A percentile compares a stretch with the other conserved stretches of the same genome.
phyloP scores from a whole-genome alignment of 2,329 filamentous ascomycete genomes.

The Phyllosticta citribraziliensis region DNA sequence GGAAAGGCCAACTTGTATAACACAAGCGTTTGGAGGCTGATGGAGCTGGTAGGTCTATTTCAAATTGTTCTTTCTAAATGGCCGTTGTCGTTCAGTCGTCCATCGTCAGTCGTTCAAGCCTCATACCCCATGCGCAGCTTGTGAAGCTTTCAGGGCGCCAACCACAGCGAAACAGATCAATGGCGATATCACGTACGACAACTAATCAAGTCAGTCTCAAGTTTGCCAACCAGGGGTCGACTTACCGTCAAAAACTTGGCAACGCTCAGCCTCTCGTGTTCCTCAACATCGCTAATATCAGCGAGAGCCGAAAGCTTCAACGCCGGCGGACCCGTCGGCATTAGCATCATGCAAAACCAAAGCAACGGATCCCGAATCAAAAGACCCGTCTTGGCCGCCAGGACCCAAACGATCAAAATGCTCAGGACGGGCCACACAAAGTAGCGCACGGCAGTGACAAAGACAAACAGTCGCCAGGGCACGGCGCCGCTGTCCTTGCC shows the following conservation, averaged over 20 bases:
- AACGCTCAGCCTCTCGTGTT: constrained; percentile 43
- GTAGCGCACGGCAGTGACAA: constrained; percentile 48
- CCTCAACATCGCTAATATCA: constrained; percentile 38
- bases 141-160: constrained; percentile 31
- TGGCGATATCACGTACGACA: constrained; percentile 34
- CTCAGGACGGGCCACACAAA: constrained; percentile 50
- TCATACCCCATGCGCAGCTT: constrained; percentile 18
- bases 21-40: background rate
- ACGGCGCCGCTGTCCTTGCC: constrained; percentile 33
- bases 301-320: constrained; percentile 44
- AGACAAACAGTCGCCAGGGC: constrained; percentile 40
- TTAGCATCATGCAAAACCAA: constrained; percentile 56
- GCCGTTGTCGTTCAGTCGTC: background rate
- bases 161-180: constrained; percentile 36
- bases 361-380: constrained; percentile 50
- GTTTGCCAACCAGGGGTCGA: background rate
- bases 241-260: constrained; percentile 42
- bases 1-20: background rate
- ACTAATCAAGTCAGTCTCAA: constrained; percentile 16
- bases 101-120: background rate
- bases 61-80: background rate
- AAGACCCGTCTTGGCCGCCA: constrained; percentile 44
- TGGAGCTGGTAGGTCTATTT: background rate
- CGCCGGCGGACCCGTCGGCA: constrained; percentile 46
- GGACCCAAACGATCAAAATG: constrained; percentile 44